Evolutionary conservation across 139 green algal species (phyloP).

Genomic region (Chlamydomonas incerta): DNA sequence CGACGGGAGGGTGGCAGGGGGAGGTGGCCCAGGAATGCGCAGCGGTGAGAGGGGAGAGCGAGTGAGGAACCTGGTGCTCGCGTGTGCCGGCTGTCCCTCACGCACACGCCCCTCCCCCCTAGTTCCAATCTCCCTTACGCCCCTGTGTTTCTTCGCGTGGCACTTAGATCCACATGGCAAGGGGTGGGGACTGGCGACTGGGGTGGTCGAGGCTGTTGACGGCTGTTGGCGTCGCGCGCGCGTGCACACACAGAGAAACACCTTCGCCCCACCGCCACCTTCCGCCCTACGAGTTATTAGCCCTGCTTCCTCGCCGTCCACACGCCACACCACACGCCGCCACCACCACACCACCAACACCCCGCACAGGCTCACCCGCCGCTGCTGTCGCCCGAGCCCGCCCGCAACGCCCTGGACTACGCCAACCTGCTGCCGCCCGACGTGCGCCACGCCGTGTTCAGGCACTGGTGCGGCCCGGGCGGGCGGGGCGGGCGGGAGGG

Average conservation of each 20-base stretch:
- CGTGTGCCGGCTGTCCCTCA: too few species aligned
- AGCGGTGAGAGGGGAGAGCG: too few species aligned
- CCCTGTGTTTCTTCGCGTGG: too few species aligned
- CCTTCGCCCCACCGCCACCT: neutral
- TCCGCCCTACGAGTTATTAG: neutral
- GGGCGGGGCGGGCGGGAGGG: neutral
- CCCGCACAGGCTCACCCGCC: neutral
- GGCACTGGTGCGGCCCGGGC: conserved; percentile 2
- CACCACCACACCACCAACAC: neutral
- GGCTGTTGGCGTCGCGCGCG: neutral
- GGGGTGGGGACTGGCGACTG: too few species aligned
- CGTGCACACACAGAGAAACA: too few species aligned
- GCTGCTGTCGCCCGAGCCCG: neutral
- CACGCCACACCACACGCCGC: neutral
- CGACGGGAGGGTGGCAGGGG: too few species aligned
- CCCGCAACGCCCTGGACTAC: neutral
- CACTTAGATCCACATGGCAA: too few species aligned
- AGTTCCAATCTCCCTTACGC: too few species aligned
- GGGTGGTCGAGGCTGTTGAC: neutral
- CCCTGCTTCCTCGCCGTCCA: neutral
- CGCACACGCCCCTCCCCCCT: too few species aligned
- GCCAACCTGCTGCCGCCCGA: neutral
- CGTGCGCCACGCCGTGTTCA: neutral
- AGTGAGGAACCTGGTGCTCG: too few species aligned
- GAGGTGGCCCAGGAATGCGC: too few species aligned